Conservation (phyloP, 352 stramenopile genomes). For the Phytophthora sp. region DNA sequence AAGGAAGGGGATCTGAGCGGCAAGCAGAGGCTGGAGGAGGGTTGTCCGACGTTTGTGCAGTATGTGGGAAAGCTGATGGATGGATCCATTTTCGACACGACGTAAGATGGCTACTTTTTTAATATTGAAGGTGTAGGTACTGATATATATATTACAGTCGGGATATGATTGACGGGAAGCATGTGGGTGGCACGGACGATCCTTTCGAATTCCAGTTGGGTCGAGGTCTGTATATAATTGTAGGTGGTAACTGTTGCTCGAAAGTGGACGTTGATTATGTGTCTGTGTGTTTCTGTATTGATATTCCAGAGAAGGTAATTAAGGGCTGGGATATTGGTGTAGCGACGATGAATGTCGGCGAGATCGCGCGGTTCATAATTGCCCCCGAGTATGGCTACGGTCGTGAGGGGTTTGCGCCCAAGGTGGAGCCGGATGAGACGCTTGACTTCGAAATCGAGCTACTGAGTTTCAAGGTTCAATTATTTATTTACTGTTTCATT, state of each 20-base stretch:
- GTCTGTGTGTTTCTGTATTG: neutral
- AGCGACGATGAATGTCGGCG: slow-evolving; percentile 77
- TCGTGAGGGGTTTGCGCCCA: slow-evolving; percentile 77
- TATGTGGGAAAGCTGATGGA: slow-evolving; percentile 84
- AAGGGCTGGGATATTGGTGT: slow-evolving; percentile 88
- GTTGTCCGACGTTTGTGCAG: slow-evolving; percentile 86
- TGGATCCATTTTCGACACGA: slow-evolving; percentile 89
- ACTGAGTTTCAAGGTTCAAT: slow-evolving; percentile 67
- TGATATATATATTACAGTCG: slow-evolving; percentile 40
- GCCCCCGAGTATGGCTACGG: slow-evolving; percentile 82
- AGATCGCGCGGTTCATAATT: slow-evolving; percentile 87
- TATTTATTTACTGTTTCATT: no score
- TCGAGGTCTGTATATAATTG: slow-evolving; percentile 47
- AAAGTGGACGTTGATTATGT: slow-evolving; percentile 5
- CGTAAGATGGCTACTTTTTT: slow-evolving; percentile 41
- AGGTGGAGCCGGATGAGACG: slow-evolving; percentile 85
- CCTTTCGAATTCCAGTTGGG: slow-evolving; percentile 87
- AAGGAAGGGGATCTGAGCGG: slow-evolving; percentile 51
- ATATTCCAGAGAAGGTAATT: slow-evolving; percentile 89
- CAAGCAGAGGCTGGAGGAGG: slow-evolving; percentile 73
- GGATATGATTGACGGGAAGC: slow-evolving; percentile 81
- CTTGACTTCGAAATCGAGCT: slow-evolving; percentile 90
- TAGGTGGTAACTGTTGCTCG: slow-evolving; percentile 3
- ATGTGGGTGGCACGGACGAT: slow-evolving; percentile 85
- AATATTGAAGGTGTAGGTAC: neutral